Base-by-base conservation (phyloP, 78 protist genomes). In the Ministeria vibrans region DNA sequence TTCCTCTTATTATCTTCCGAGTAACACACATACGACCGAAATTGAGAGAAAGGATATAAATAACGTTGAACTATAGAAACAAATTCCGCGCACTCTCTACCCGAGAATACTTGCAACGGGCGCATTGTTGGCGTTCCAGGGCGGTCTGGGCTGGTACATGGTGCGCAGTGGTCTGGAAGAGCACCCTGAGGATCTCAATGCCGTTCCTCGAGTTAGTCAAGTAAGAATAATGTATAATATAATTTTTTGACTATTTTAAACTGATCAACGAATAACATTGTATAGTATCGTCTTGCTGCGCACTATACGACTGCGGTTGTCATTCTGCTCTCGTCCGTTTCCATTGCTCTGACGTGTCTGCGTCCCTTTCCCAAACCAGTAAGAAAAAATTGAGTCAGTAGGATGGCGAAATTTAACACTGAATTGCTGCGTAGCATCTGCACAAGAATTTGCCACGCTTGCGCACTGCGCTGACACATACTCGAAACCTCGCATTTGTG, bases 101-200 rank as follows among this genome's bases (percentile, higher is more conserved):
- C 39, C 70, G 70, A 42, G 61, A 7, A 7, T 73, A 0, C 30
- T 74, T 7, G 63, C 23, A 0, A 42, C 76, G 1, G 64, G 55
- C 6, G 0, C 28, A 18, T 46, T 80, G n/a, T 32, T 82, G n/a
- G 75, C 68, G 18, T 55, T 59, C 27, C 80, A 81, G 79, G 98
- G 98, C 25, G 80, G 86, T 20, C 15, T 95, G 9, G 98, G 98
- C 3, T 95, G 98, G 98, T 87, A 81, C 83, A 95, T 95, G 98
- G 98, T 95, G 38, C 88, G 83, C 85, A 63, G 84, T 6, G 98
- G 98, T 13, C 87, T 95, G 25, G 87, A 91, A 20, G 87, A 39
- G 46, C 1, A 81, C 9, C 55, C 39, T 23, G 36, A 42, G 38
- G 38, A 70, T 2, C 39, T 7, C 27, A 75, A 59, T 28, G n/a